phyloP scores from a whole-genome alignment of 371 early-diverging fungal species.

The Astathelohania contejeani region DNA sequence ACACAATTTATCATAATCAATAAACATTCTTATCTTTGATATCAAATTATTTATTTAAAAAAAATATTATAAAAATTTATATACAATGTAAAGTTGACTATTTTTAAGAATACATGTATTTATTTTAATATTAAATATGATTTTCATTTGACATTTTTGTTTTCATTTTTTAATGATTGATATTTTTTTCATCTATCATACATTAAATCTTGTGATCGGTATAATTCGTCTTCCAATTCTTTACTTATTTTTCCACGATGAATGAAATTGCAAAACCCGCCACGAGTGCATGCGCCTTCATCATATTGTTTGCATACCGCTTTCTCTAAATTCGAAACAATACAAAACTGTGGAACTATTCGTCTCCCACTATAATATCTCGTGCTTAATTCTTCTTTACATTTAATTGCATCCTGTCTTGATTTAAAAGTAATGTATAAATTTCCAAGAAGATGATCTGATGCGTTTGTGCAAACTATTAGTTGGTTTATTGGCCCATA shows the following conservation, averaged over 20 bases:
- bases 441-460: conserved; percentile 72
- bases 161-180: too few relatives aligned
- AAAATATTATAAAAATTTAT: too few relatives aligned
- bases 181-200: too few relatives aligned
- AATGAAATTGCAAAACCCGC: conserved; percentile 93
- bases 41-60: too few relatives aligned
- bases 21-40: too few relatives aligned
- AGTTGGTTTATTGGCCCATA: conserved; percentile 85
- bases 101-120: too few relatives aligned
- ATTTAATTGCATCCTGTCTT: conserved; percentile 76
- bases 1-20: too few relatives aligned
- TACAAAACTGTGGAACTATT: conserved; percentile 76
- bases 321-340: conserved; percentile 83
- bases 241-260: conserved; percentile 59
- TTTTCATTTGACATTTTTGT: too few relatives aligned
- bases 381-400: conserved; percentile 68
- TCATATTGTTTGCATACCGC: conserved; percentile 90
- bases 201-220: conserved; percentile 17
- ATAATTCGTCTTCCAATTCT: conserved; percentile 16
- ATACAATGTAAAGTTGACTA: too few relatives aligned
- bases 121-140: too few relatives aligned
- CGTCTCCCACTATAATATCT: conserved; percentile 79
- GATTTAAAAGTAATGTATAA: conserved; percentile 75
- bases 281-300: conserved; percentile 72
- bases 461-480: conserved; percentile 86